These are phyloP conservation scores for Epichloe baconii DNA, from an alignment of 2,329 filamentous ascomycete genomes.

Conservation along the genomic window DNA sequence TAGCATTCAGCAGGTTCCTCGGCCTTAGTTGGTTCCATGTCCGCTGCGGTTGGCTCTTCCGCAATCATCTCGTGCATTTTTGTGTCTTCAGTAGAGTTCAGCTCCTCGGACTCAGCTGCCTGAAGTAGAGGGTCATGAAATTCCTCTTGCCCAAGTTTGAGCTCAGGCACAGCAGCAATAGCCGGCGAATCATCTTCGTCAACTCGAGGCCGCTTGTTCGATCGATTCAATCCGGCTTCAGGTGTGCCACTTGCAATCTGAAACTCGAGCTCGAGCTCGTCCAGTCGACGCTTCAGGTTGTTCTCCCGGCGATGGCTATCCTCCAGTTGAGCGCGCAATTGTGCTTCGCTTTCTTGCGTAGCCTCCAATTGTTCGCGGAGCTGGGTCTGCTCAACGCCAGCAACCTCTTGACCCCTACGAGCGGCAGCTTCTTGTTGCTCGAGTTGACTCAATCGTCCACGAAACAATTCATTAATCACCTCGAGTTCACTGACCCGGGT, in stretches of 20 bases:
- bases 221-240: conserved; percentile 7
- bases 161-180: not conserved
- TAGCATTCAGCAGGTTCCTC: not conserved
- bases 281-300: conserved; percentile 68
- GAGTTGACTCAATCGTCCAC: conserved; percentile 63
- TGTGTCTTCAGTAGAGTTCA: not conserved
- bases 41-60: not conserved
- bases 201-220: conserved; percentile 8
- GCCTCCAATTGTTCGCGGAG: conserved; percentile 43
- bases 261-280: conserved; percentile 57
- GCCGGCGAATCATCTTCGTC: not conserved
- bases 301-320: conserved; percentile 69
- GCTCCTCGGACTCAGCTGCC: not conserved
- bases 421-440: conserved; percentile 64
- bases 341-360: conserved; percentile 25
- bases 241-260: conserved; percentile 17
- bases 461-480: conserved; percentile 78
- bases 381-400: conserved; percentile 40
- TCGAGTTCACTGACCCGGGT: conserved; percentile 92
- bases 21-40: not conserved
- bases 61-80: not conserved
- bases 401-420: conserved; percentile 44
- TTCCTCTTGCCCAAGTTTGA: not conserved
- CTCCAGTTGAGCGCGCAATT: conserved; percentile 52
- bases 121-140: conserved; percentile 1